A percentile compares a stretch with the other conserved stretches of the same genome.
phyloP scores from a whole-genome alignment of 371 early-diverging fungal genomes.

The Rhizopus sp. region DNA sequence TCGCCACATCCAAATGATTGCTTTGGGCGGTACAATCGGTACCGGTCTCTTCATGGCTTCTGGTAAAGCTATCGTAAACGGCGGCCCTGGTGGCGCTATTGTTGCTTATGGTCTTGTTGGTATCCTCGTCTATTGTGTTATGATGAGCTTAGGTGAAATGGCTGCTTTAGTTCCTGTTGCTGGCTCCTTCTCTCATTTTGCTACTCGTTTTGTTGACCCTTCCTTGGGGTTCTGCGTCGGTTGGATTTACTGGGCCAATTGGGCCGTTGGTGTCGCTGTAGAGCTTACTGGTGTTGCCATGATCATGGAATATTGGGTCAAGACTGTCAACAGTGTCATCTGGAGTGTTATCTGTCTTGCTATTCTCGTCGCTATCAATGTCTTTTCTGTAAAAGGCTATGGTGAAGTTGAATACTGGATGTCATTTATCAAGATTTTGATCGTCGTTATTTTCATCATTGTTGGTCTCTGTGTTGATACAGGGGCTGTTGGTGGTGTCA shows the following conservation, averaged over 20 bases:
- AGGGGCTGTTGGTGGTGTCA: slow-evolving; percentile 35
- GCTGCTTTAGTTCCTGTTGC: slow-evolving; percentile 78
- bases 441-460: slow-evolving; percentile 68
- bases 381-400: slow-evolving; percentile 62
- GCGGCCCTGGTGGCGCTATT: slow-evolving; percentile 75
- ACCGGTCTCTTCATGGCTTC: slow-evolving; percentile 88
- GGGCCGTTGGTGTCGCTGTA: slow-evolving; percentile 77
- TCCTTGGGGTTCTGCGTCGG: slow-evolving; percentile 76
- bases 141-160: slow-evolving; percentile 84
- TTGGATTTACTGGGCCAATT: slow-evolving; percentile 77
- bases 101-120: slow-evolving; percentile 70
- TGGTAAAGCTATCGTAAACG: slow-evolving; percentile 73
- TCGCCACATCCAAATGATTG: slow-evolving; percentile 67
- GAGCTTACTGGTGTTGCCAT: slow-evolving; percentile 78
- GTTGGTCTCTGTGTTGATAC: slow-evolving; percentile 71
- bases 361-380: slow-evolving; percentile 58
- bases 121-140: slow-evolving; percentile 75
- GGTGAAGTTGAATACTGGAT: slow-evolving; percentile 63
- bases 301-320: slow-evolving; percentile 78
- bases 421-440: slow-evolving; percentile 50
- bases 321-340: slow-evolving; percentile 49
- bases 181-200: slow-evolving; percentile 79
- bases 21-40: slow-evolving; percentile 68
- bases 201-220: slow-evolving; percentile 76
- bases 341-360: slow-evolving; percentile 59